phyloP scores from a whole-genome alignment of 768 basidiomycete genomes.

The Suillus occidentalis region DNA sequence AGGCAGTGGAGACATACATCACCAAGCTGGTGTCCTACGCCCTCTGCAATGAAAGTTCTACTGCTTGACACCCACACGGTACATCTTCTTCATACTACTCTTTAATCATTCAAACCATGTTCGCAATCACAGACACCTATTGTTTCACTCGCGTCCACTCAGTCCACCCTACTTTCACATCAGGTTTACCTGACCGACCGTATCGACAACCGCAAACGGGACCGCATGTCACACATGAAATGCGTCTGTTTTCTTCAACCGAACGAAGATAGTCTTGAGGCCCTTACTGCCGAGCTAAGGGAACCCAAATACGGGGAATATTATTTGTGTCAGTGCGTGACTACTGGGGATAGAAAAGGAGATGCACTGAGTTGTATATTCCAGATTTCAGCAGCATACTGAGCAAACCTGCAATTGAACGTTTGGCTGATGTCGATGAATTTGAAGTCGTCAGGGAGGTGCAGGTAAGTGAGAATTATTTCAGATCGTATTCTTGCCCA shows the following conservation, averaged over 20 bases:
- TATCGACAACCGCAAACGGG: constrained; percentile 91
- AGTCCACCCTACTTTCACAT: constrained; percentile 88
- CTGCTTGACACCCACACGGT: constrained; percentile 95
- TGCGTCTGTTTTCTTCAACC: constrained; percentile 93
- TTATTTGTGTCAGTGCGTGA: constrained; percentile 96
- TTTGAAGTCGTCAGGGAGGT: constrained; percentile 96
- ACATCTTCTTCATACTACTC: constrained; percentile 22
- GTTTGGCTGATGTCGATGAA: constrained; percentile 91
- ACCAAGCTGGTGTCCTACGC: constrained; percentile 83
- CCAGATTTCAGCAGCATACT: constrained; percentile 95
- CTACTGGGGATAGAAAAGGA: constrained; percentile 32
- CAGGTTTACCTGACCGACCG: constrained; percentile 98
- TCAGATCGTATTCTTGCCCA: background rate
- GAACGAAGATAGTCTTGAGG: constrained; percentile 78
- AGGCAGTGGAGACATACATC: constrained; percentile 93
- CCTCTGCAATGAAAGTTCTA: constrained; percentile 92
- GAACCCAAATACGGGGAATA: constrained; percentile 97
- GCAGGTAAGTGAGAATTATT: constrained; percentile 58
- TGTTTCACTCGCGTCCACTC: constrained; percentile 91
- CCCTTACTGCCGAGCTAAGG: constrained; percentile 78
- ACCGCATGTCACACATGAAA: constrained; percentile 94
- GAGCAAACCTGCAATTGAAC: constrained; percentile 87
- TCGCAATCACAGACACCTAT: constrained; percentile 77
- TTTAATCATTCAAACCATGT: constrained; percentile 1
- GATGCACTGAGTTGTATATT: constrained; percentile 9